phyloP scores from a whole-genome alignment of 2,329 filamentous ascomycete genomes.

The Diaporthe sp. region DNA sequence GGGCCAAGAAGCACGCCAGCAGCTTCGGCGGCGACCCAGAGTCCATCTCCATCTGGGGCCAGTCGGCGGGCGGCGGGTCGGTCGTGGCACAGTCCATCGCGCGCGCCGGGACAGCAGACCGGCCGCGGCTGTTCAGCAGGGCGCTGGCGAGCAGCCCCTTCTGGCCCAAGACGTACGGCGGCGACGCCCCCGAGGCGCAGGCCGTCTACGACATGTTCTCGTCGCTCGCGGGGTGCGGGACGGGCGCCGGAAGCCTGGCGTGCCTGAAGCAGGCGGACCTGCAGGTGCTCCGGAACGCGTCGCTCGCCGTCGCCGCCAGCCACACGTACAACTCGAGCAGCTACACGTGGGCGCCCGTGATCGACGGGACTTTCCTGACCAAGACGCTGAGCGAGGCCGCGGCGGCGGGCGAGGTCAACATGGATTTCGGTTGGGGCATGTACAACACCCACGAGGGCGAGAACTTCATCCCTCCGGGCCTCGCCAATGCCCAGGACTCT shows the following conservation, averaged over 20 bases:
- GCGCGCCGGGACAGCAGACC: slow-evolving; percentile 8
- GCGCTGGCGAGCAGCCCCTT: slow-evolving; percentile 63
- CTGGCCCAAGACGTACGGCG: slow-evolving; percentile 70
- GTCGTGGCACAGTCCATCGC: slow-evolving; percentile 68
- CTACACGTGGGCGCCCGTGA: slow-evolving; percentile 72
- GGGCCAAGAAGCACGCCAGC: slow-evolving; percentile 61
- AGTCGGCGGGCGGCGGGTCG: slow-evolving; percentile 67
- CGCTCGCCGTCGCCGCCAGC: slow-evolving; percentile 60
- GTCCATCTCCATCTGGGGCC: slow-evolving; percentile 67
- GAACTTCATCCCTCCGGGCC: slow-evolving; percentile 68
- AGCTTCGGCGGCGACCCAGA: slow-evolving; percentile 63
- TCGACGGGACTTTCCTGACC: slow-evolving; percentile 67
- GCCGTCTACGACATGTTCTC: slow-evolving; percentile 62
- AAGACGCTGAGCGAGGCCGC: slow-evolving; percentile 59
- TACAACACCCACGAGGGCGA: slow-evolving; percentile 76
- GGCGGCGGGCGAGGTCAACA: slow-evolving; percentile 56
- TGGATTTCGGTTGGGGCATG: slow-evolving; percentile 63
- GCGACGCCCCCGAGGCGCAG: slow-evolving; percentile 65
- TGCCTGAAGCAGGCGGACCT: slow-evolving; percentile 69
- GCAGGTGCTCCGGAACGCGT: slow-evolving; percentile 66
- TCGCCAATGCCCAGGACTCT: slow-evolving; percentile 52
- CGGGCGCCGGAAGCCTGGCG: slow-evolving; percentile 57
- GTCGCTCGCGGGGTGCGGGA: slow-evolving; percentile 61
- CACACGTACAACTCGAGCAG: slow-evolving; percentile 68
- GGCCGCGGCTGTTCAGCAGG: slow-evolving; percentile 42